Conservation (phyloP, 257 asterid genomes). For the Misopates orontium region DNA sequence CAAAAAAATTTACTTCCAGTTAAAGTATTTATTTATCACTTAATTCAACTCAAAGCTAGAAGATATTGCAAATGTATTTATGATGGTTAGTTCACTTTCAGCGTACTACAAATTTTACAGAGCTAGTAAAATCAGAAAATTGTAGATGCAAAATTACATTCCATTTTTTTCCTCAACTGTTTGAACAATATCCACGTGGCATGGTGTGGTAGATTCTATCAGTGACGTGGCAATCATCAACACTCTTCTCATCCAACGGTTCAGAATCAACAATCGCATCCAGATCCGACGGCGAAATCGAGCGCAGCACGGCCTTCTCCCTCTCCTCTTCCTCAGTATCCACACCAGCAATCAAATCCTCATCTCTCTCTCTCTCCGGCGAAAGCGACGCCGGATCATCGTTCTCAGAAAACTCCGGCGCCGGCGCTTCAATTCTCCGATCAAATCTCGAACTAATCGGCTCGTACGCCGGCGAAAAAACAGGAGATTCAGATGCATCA, state of each 20-base stretch:
- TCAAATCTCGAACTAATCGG: background rate
- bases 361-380: background rate
- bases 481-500: background rate
- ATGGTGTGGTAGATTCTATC: too few relatives aligned
- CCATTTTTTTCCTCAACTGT: too few relatives aligned
- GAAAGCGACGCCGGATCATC: conserved; percentile 25
- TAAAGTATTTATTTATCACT: too few relatives aligned
- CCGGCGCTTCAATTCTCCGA: conserved; percentile 7
- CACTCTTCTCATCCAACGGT: background rate
- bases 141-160: too few relatives aligned
- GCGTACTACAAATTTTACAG: too few relatives aligned
- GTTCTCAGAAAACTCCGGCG: conserved; percentile 21
- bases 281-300: conserved; percentile 5
- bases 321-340: background rate
- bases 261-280: conserved; percentile 18
- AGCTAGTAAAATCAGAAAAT: too few relatives aligned
- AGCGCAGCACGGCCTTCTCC: background rate
- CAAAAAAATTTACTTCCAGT: too few relatives aligned
- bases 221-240: background rate
- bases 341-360: background rate
- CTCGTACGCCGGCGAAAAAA: background rate
- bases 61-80: too few relatives aligned
- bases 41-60: too few relatives aligned
- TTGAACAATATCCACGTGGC: background rate
- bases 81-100: too few relatives aligned